Base-by-base conservation (phyloP, 805 yeast species). In the Candida schatavii region DNA sequence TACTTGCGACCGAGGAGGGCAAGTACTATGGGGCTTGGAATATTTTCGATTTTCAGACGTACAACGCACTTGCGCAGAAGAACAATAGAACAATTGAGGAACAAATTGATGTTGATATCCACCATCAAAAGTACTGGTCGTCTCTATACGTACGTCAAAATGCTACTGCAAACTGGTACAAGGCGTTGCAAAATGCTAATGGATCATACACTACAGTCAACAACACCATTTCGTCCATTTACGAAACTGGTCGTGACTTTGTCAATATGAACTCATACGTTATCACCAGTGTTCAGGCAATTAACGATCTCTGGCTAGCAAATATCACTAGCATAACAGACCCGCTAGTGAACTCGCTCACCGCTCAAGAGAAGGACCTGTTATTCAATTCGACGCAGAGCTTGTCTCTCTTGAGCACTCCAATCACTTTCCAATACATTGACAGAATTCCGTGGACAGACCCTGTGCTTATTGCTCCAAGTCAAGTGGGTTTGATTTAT, bases 401-500 rank as follows among this genome's bases (percentile, higher is more conserved):
- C 13, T 26, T 37, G 11, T n/a, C 46, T 3, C 37, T 64, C 3
- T 37, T 67, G 7, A 48, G 69, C 23, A 53, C 50, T 18, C 70
- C 70, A n/a, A 61, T 74, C 13, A 46, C 44, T 1, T 64, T 77
- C 42, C 23, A 46, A 1, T 58, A 49, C 30, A 33, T 53, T 2
- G 88, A 85, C 52, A 59, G 68, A 38, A 64, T 69, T n/a, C 85
- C 86, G 2, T 68, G 64, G 40, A 59, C 60, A 1, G 65, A 78
- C 50, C 66, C 76, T 2, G 79, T 77, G 4, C 55, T 81, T 11
- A 50, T 73, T 34, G 89, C 89, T 0, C 88, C 90, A 4, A 59
- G 80, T 3, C 91, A 85, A 57, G 82, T 85, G 45, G 93, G 93
- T 39, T 70, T 84, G 48, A 82, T 86, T 57, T 85, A 80, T 56